Conservation (phyloP, 164 flowering plant species). For the Macadamia tetraphylla region DNA sequence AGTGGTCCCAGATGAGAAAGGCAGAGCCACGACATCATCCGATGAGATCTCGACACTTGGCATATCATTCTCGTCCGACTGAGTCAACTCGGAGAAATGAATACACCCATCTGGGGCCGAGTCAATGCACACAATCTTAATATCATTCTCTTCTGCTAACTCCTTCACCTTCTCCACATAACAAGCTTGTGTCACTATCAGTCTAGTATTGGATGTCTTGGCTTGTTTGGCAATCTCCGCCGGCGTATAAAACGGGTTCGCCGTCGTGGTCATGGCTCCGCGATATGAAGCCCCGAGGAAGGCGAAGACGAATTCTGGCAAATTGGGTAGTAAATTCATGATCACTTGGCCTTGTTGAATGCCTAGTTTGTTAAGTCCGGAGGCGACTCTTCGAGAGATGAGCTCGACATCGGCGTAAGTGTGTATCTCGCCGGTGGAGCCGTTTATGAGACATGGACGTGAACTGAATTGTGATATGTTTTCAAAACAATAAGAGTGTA, state of each 20-base stretch:
- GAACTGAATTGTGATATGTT: slow-evolving; percentile 39
- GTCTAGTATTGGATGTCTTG: slow-evolving; percentile 37
- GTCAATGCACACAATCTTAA: slow-evolving; percentile 50
- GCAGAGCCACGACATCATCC: slow-evolving; percentile 80
- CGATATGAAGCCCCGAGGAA: slow-evolving; percentile 74
- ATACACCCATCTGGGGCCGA: slow-evolving; percentile 33
- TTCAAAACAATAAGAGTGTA: slow-evolving; percentile 78
- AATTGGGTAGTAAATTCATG: slow-evolving; percentile 79
- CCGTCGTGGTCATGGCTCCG: slow-evolving; percentile 73
- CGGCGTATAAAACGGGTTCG: slow-evolving; percentile 77
- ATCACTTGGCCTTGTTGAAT: slow-evolving; percentile 56
- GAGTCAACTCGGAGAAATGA: slow-evolving; percentile 49
- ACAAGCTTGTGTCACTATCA: slow-evolving; percentile 51
- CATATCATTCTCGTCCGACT: slow-evolving; percentile 42
- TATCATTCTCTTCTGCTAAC: slow-evolving; percentile 25
- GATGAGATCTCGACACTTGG: slow-evolving; percentile 50
- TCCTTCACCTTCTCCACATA: slow-evolving; percentile 48
- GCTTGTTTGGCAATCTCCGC: slow-evolving; percentile 72
- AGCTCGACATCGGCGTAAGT: slow-evolving; percentile 64
- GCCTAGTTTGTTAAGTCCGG: slow-evolving; percentile 59
- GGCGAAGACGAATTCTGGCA: slow-evolving; percentile 68
- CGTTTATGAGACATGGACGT: slow-evolving; percentile 71
- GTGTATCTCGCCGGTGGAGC: slow-evolving; percentile 42
- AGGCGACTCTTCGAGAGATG: slow-evolving; percentile 47
- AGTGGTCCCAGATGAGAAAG: slow-evolving; percentile 92